These are phyloP conservation scores for Lipomyces starkeyi DNA, from an alignment of 805 yeast species.

Conservation along the genomic window DNA sequence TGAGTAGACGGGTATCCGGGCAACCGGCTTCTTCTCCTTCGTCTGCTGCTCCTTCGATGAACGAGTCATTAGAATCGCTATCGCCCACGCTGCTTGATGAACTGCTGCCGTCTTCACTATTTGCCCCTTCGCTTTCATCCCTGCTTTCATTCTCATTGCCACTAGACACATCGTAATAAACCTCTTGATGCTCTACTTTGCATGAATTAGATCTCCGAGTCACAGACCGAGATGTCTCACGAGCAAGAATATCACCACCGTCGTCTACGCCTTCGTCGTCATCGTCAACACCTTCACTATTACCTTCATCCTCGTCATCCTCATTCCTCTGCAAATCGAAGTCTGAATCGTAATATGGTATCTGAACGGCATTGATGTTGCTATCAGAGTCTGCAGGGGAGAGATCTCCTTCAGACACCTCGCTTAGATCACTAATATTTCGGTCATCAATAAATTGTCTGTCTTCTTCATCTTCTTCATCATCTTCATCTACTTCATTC, in stretches of 20 bases:
- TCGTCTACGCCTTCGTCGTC: conserved; percentile 7
- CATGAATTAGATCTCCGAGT: neutral
- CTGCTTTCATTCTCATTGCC: neutral
- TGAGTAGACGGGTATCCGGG: neutral
- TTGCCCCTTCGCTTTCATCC: neutral
- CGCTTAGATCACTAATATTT: conserved; percentile 6
- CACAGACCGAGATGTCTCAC: neutral
- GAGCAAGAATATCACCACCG: neutral
- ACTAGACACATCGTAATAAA: neutral
- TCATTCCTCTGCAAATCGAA: conserved; percentile 1
- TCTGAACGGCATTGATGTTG: neutral
- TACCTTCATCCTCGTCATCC: conserved; percentile 10
- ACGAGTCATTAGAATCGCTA: neutral
- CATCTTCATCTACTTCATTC: neutral
- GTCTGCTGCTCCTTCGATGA: neutral
- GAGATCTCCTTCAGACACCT: neutral
- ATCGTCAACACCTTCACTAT: conserved; percentile 11
- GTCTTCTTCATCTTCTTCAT: conserved; percentile 20
- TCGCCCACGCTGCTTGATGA: neutral
- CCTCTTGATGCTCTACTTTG: neutral
- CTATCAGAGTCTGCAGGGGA: neutral
- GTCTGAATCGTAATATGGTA: conserved; percentile 5
- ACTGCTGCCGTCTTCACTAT: neutral
- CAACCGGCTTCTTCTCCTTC: neutral
- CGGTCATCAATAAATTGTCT: conserved; percentile 19